Evolutionary conservation across 345 rosid genomes (phyloP), one percentile per base, ranked within the genome.

Genomic region (Eucalyptus cladocalyx): DNA sequence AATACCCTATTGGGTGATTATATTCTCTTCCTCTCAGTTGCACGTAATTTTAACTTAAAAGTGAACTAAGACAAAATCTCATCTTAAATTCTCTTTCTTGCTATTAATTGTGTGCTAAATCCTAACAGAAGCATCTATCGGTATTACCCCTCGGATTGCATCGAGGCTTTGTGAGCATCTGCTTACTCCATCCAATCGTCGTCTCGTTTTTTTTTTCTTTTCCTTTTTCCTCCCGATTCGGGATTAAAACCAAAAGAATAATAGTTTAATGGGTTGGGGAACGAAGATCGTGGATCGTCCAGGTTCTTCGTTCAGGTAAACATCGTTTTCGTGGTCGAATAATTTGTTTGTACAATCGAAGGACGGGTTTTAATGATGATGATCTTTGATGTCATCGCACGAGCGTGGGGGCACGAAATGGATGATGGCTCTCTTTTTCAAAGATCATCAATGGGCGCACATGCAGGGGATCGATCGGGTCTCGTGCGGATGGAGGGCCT

Each of bases 111-210:
- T 10, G 13, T 56, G 62, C 30, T 23, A 11, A 56, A 56, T 56
- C 62, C 30, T 56, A 56, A 56, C 14, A 2, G 6, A 56, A 62
- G 37, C 80, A 18, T 32, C 45, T 2, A 37, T 72, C 14, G 2
- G 2, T 18, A 3, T 3, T 11, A 5, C 8, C 4, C 45, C 45
- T 37, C 1, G 5, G 26, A 10, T 12, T 6, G 81, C 14, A 19
- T 19, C 28, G 8, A 72, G 45, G 45, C 26, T 37, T 72, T 21
- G 13, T 18, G 83, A 76, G 83, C 83, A 76, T 28, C 5, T 16
- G 45, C 3, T 76, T 9, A 10, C 21, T 72, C 47, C 81, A 72
- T 18, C 26, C 14, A 3, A 23, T 6, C 2, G 0, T 5, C 13
- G 3, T 2, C 62, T 56, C 12, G 1, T 5, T 34, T 32, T 32